Percentiles rank a stretch among this genome's conserved stretches.
phyloP scores from a whole-genome alignment of 768 basidiomycete genomes.

The Trametes punicea region DNA sequence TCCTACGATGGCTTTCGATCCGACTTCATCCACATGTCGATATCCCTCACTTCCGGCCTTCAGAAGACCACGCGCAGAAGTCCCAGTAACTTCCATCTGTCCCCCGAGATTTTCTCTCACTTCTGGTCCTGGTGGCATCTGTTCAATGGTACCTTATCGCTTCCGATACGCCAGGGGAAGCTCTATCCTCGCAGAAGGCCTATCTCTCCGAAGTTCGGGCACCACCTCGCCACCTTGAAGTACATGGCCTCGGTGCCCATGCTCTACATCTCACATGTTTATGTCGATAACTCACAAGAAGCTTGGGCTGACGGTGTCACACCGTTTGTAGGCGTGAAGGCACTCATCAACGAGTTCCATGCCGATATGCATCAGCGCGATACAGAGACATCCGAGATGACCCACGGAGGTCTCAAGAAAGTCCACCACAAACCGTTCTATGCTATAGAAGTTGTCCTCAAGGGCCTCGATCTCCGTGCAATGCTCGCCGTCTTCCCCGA shows the following conservation, averaged over 20 bases:
- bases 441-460: conserved; percentile 79
- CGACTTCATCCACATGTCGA: conserved; percentile 88
- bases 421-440: conserved; percentile 81
- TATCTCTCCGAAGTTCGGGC: conserved; percentile 82
- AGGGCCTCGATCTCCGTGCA: conserved; percentile 71
- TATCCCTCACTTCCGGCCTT: conserved; percentile 74
- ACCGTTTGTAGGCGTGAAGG: conserved; percentile 83
- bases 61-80: conserved; percentile 29
- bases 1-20: conserved; percentile 89
- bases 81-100: conserved; percentile 76
- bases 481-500: conserved; percentile 77
- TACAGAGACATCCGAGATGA: conserved; percentile 66
- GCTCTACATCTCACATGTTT: conserved; percentile 82
- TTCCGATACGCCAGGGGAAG: conserved; percentile 87
- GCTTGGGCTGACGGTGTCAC: conserved; percentile 80
- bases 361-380: conserved; percentile 92
- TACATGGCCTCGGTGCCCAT: conserved; percentile 78
- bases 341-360: conserved; percentile 72
- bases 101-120: conserved; percentile 79
- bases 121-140: conserved; percentile 92
- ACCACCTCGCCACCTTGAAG: conserved; percentile 87
- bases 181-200: conserved; percentile 66
- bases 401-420: conserved; percentile 55
- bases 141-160: conserved; percentile 72
- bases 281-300: conserved; percentile 75